Evolutionary conservation across 805 yeast species (phyloP), one percentile per base, ranked within the genome.

Genomic region (Lachancea lanzarotensis): DNA sequence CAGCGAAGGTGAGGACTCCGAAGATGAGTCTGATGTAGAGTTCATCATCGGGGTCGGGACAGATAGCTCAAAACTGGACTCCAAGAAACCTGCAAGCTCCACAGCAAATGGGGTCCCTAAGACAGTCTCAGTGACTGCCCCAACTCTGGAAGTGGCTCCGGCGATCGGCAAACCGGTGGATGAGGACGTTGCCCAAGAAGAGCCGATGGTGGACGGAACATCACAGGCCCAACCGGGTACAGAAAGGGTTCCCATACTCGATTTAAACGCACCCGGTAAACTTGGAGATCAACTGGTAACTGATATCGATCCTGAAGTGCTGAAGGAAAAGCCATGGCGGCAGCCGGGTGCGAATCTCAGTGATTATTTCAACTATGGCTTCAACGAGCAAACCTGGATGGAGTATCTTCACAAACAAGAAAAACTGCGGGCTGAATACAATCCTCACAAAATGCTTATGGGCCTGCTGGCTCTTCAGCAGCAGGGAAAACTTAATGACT

Each of bases 271-370:
- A 11, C 66, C 62, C 13, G 67, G 62, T n/a, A 54, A 51, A 36
- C 62, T 74, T 48, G 84, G 89, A 42, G 97, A 95, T 2, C 74
- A 78, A 53, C 95, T 95, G 3, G 70, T 93, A 40, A 86, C 95
- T 0, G 80, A 84, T 52, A 73, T 91, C 11, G 83, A 85, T 48
- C 73, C 91, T 10, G 91, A 84, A 48, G 83, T 81, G 43, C 68
- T 90, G 40, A 88, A 86, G 52, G 95, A 89, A 52, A 95, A 95
- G 68, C 99, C 99, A 8, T 93, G 99, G 99, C 77, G 98, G 60
- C 81, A 85, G 52, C 97, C 98, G 1, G 98, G 98, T 32, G 95
- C 96, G 3, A 97, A 93, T 66, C 68, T 87, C 34, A 77, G 95
- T 7, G 98, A 93, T 64, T 95, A 89, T 65, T 93, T 93, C 73